phyloP scores from a whole-genome alignment of 495 filamentous ascomycete genomes.

The Penicillium simplicissimum region DNA sequence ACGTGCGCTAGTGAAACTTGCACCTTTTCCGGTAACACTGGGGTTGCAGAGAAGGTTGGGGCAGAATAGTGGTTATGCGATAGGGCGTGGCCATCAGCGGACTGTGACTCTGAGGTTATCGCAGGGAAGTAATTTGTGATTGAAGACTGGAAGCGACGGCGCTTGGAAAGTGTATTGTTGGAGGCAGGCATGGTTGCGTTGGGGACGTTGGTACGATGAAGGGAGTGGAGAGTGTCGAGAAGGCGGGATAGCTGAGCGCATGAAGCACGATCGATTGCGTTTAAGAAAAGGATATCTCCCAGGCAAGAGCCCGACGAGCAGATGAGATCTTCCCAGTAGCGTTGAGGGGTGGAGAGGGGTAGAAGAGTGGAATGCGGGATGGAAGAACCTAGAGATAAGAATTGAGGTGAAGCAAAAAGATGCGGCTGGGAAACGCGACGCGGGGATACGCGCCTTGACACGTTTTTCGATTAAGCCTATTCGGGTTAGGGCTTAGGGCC shows the following conservation, averaged over 20 bases:
- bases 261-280: background rate
- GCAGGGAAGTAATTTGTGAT: constrained; percentile 48
- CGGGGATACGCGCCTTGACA: constrained; percentile 24
- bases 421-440: constrained; percentile 24
- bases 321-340: background rate
- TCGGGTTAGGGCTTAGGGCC: constrained; percentile 26
- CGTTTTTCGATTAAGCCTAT: constrained; percentile 27
- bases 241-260: background rate
- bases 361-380: constrained; percentile 11
- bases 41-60: constrained; percentile 44
- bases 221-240: constrained; percentile 4
- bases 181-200: constrained; percentile 17
- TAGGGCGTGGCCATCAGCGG: constrained; percentile 19
- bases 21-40: constrained; percentile 59
- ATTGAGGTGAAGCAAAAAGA: constrained; percentile 19
- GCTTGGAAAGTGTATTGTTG: constrained; percentile 37
- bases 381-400: constrained; percentile 6
- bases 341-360: constrained; percentile 11
- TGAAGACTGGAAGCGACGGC: constrained; percentile 48
- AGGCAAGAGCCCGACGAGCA: background rate
- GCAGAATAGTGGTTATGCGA: constrained; percentile 47
- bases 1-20: constrained; percentile 81
- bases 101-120: constrained; percentile 15
- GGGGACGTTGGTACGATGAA: constrained; percentile 18
- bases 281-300: background rate